Base-by-base conservation (phyloP, 2,329 filamentous ascomycete genomes). In the Aspergillus tamarii region DNA sequence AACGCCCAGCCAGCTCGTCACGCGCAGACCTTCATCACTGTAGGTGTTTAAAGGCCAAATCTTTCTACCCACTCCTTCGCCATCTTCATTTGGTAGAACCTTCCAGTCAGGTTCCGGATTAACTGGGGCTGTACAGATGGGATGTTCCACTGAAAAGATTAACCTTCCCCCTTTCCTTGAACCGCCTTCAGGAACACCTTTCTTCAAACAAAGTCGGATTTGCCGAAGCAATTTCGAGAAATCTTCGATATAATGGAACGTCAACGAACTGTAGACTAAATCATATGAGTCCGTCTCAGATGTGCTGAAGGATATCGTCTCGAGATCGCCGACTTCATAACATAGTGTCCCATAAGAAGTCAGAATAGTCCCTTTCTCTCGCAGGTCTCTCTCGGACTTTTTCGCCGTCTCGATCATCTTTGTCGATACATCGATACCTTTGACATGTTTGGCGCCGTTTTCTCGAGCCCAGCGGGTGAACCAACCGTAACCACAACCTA, bases 401-500 rank as follows among this genome's bases (percentile, higher is more conserved):
- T 64, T 69, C 7, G 80, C 81, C 52, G 73, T 76, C 7, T 68
- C 69, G 9, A 83, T 75, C 82, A 83, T 84, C 26, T 79, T 82
- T 34, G 75, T 62, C 3, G 81, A 83, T 11, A 83, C 64, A 65
- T 84, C 82, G 55, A 82, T 68, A 6, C 72, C 80, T 21, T 70
- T 73, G 41, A 82, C 76, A 14, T 65, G 64, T 10, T 62, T 63
- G 11, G 80, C 81, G 7, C 79, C 79, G 23, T 76, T 69, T 45
- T 78, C 76, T 56, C 72, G 67, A 12, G 80, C 79, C 74, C 77
- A 83, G n/a, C 80, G 78, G 36, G 75, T 71, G 64, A 83, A 82
- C 80, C 80, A 83, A 23, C 82, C 82, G 64, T 81, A 79, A 16
- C 81, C 82, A 67, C 82, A 84, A 5, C 81, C 82, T 5, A 84